phyloP scores from a whole-genome alignment of 129 eudicot species.

The Tagetes erecta region DNA sequence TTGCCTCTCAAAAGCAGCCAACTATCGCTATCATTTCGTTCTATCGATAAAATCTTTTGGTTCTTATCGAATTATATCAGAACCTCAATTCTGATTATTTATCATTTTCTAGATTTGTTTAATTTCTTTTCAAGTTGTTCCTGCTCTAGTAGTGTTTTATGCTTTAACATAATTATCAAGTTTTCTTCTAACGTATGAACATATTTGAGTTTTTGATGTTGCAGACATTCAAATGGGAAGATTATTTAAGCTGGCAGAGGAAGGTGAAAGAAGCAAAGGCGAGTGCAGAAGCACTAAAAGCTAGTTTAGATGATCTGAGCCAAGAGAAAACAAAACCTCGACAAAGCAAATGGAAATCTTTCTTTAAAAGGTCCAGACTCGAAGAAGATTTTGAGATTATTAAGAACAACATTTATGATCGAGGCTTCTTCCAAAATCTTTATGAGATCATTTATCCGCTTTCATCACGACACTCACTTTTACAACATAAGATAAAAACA shows the following conservation, averaged over 20 bases:
- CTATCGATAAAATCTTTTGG: no score
- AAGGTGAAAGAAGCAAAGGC: conserved; percentile 85
- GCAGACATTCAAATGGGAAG: conserved; percentile 93
- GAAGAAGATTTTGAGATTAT: conserved; percentile 53
- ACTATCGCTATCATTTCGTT: no score
- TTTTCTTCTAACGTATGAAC: background rate
- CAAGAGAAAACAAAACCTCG: conserved; percentile 48
- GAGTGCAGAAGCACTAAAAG: conserved; percentile 73
- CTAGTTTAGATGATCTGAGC: conserved; percentile 58
- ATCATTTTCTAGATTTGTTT: background rate
- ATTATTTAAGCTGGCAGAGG: conserved; percentile 72
- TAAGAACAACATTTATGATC: conserved; percentile 72
- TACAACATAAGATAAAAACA: conserved; percentile 48
- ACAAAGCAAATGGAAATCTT: conserved; percentile 75
- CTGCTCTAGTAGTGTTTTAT: background rate
- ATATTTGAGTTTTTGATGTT: conserved; percentile 7
- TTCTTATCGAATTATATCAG: no score
- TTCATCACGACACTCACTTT: conserved; percentile 64
- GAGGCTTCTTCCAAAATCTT: conserved; percentile 62
- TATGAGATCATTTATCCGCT: conserved; percentile 67
- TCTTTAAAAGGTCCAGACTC: conserved; percentile 67
- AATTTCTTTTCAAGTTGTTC: background rate
- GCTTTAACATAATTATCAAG: background rate
- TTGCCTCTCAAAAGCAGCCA: background rate
- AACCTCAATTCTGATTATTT: background rate